phyloP scores from a whole-genome alignment of 1,284 basidiomycete genomes.

The Cryptococcus sp. region DNA sequence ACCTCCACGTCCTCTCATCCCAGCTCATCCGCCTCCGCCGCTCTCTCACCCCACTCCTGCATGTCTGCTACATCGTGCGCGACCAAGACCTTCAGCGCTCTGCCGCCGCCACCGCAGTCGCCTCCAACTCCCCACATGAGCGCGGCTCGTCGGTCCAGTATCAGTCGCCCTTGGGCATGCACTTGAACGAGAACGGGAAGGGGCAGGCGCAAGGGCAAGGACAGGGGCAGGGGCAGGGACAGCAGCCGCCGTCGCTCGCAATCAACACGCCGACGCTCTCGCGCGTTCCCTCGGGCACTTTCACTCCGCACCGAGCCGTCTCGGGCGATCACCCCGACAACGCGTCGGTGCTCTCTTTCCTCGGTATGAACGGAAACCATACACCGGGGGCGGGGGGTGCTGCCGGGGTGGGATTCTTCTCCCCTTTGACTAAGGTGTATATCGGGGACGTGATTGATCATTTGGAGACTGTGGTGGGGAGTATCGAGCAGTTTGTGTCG shows the following conservation, averaged over 20 bases:
- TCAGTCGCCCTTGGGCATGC: constrained; percentile 1
- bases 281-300: background rate
- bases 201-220: background rate
- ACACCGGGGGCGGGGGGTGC: background rate
- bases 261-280: background rate
- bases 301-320: background rate
- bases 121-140: background rate
- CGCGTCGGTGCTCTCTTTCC: background rate
- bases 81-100: constrained; percentile 47
- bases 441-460: constrained; percentile 49
- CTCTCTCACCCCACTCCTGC: constrained; percentile 42
- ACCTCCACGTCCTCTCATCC: constrained; percentile 48
- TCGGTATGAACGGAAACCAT: background rate
- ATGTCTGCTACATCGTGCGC: constrained; percentile 44
- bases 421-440: constrained; percentile 43
- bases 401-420: constrained; percentile 32
- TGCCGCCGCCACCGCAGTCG: constrained; percentile 33
- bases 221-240: background rate
- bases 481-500: constrained; percentile 45
- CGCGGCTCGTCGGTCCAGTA: constrained; percentile 9
- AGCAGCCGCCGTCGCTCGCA: background rate
- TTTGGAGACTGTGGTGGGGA: constrained; percentile 46
- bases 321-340: background rate
- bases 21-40: constrained; percentile 48
- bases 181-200: constrained; percentile 1